Evolutionary conservation across 352 stramenopile species (phyloP).

Genomic region (Phytophthora crassamura): DNA sequence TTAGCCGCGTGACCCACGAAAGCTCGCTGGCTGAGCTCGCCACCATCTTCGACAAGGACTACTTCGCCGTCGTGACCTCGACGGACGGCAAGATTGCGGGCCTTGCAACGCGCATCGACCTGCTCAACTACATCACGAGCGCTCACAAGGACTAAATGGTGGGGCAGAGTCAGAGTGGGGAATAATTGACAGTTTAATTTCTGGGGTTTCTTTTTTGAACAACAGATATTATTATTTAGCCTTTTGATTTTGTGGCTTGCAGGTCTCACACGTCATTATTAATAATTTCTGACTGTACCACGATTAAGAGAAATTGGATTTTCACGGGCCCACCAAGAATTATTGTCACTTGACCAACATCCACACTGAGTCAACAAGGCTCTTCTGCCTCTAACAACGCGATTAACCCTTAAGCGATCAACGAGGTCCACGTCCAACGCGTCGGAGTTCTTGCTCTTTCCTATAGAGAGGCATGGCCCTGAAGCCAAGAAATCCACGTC

Average conservation of each 20-base stretch:
- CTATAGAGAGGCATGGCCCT: background rate
- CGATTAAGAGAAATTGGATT: constrained; percentile 19
- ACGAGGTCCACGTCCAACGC: background rate
- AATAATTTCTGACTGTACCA: constrained; percentile 20
- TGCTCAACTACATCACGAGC: constrained; percentile 95
- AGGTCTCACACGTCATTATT: constrained; percentile 20
- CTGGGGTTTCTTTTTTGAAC: constrained; percentile 12
- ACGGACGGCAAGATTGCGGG: constrained; percentile 84
- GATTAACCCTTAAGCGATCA: constrained; percentile 1
- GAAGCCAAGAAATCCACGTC: constrained; percentile 26
- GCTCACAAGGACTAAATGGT: constrained; percentile 27
- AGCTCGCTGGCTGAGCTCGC: constrained; percentile 91
- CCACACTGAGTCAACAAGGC: background rate
- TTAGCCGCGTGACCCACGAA: constrained; percentile 90
- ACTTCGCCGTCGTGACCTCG: constrained; percentile 93
- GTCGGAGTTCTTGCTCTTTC: too few species aligned
- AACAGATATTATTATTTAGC: constrained; percentile 15
- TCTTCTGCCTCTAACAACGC: constrained; percentile 26
- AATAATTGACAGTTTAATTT: background rate
- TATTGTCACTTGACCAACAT: constrained; percentile 22
- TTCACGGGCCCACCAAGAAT: constrained; percentile 5
- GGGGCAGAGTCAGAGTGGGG: too few species aligned
- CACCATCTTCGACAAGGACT: constrained; percentile 95
- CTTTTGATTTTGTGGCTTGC: constrained; percentile 3
- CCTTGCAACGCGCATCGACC: constrained; percentile 96